phyloP scores from a whole-genome alignment of 2,329 filamentous ascomycete genomes.

The Aspergillus versicolor region DNA sequence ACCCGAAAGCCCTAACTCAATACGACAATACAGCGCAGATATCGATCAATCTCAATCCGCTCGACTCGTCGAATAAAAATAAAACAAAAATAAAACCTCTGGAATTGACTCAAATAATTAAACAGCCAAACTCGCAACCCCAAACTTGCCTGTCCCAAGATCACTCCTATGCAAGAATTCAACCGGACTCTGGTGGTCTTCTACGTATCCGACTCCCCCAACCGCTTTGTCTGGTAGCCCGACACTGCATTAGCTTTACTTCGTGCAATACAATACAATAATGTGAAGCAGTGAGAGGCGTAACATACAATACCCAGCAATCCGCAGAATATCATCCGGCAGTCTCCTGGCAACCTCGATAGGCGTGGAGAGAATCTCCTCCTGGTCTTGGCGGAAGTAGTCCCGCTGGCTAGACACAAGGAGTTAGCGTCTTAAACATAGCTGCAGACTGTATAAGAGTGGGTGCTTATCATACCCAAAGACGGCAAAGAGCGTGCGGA shows the following conservation, averaged over 20 bases:
- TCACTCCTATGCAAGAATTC: constrained; percentile 3
- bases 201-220: constrained; percentile 5
- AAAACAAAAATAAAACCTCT: neutral
- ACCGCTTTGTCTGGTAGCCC: neutral
- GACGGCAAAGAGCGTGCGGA: constrained; percentile 3
- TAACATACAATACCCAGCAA: constrained; percentile 6
- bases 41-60: too few relatives aligned
- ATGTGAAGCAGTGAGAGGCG: neutral
- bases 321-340: constrained; percentile 1
- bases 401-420: neutral
- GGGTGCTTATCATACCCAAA: neutral
- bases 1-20: too few relatives aligned
- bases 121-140: neutral
- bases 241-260: neutral
- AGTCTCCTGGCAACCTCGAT: neutral
- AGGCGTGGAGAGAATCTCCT: constrained; percentile 3
- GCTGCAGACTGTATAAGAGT: too few relatives aligned
- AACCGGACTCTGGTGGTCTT: constrained; percentile 6
- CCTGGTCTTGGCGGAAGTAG: constrained; percentile 7
- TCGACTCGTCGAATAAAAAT: neutral
- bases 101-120: neutral
- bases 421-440: neutral
- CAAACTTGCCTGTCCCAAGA: neutral
- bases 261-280: too few relatives aligned
- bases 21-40: too few relatives aligned